These are phyloP conservation scores for Chaetomium cochliodes DNA, from an alignment of 495 filamentous ascomycete genomes.

Conservation along the genomic window DNA sequence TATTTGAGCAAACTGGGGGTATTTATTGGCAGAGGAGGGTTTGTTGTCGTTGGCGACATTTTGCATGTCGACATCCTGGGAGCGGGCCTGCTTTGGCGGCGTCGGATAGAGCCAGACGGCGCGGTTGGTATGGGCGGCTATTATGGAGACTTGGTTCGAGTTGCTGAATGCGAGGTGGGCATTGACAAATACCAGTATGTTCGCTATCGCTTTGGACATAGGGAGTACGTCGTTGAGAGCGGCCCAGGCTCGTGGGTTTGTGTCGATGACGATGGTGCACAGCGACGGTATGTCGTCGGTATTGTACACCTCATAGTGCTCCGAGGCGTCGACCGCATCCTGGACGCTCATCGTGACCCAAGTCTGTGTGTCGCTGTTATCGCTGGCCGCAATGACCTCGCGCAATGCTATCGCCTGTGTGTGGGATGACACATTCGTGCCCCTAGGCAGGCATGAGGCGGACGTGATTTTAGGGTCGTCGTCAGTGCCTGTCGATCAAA, in stretches of 20 bases:
- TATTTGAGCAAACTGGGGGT: slow-evolving; percentile 82
- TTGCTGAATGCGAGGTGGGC: slow-evolving; percentile 91
- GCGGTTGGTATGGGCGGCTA: slow-evolving; percentile 80
- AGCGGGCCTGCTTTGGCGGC: slow-evolving; percentile 32
- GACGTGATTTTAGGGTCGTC: background rate
- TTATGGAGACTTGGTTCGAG: slow-evolving; percentile 86
- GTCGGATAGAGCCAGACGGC: slow-evolving; percentile 86
- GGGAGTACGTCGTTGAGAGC: slow-evolving; percentile 73
- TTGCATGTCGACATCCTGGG: slow-evolving; percentile 47
- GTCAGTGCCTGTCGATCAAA: no score
- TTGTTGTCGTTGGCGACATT: slow-evolving; percentile 32
- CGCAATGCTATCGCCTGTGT: background rate
- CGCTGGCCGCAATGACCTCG: background rate
- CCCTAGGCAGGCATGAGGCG: background rate
- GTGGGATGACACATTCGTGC: background rate
- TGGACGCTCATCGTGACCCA: slow-evolving; percentile 42
- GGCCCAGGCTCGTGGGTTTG: slow-evolving; percentile 93
- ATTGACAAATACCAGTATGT: slow-evolving; percentile 94
- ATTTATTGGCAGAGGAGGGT: slow-evolving; percentile 76
- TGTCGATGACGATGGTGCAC: slow-evolving; percentile 88
- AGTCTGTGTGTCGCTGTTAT: background rate
- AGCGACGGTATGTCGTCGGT: slow-evolving; percentile 77
- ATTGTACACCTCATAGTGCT: slow-evolving; percentile 67
- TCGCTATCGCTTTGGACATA: slow-evolving; percentile 79
- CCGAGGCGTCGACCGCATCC: slow-evolving; percentile 86